Percentiles rank a stretch among this genome's conserved stretches.
These are phyloP conservation scores for Tylopilus vinaceipallidus DNA, from an alignment of 768 basidiomycete species.

Conservation along the genomic window DNA sequence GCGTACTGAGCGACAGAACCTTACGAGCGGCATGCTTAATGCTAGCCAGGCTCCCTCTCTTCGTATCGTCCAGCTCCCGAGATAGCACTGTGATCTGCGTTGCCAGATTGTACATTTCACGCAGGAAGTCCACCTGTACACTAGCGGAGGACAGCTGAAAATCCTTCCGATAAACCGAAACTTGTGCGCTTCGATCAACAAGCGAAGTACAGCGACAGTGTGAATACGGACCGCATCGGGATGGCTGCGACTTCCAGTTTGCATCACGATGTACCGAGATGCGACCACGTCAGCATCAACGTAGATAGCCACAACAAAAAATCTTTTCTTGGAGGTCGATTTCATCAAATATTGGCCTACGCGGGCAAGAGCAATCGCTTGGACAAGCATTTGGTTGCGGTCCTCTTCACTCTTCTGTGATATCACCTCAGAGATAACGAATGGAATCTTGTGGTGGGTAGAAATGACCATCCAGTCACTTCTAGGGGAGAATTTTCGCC, in stretches of 20 bases:
- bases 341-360: neutral
- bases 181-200: neutral
- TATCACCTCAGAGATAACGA: constrained; percentile 10
- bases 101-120: constrained; percentile 14
- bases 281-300: neutral
- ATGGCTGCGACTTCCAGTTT: too few species aligned
- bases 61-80: neutral
- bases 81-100: neutral
- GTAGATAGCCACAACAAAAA: constrained; percentile 17
- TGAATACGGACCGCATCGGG: neutral
- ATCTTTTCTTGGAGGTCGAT: neutral
- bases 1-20: neutral
- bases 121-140: neutral
- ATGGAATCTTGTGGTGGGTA: neutral
- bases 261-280: constrained; percentile 3
- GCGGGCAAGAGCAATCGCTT: constrained; percentile 6
- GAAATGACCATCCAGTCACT: constrained; percentile 4
- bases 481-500: constrained; percentile 1
- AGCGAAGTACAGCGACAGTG: neutral
- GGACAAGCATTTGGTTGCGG: constrained; percentile 12
- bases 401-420: neutral
- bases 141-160: neutral
- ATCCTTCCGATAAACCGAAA: neutral
- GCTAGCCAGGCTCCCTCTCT: neutral
- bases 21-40: neutral